Evolutionary conservation across 2,329 filamentous ascomycete species (phyloP), one percentile per base, ranked within the genome.

Genomic region (Neonectria punicea): DNA sequence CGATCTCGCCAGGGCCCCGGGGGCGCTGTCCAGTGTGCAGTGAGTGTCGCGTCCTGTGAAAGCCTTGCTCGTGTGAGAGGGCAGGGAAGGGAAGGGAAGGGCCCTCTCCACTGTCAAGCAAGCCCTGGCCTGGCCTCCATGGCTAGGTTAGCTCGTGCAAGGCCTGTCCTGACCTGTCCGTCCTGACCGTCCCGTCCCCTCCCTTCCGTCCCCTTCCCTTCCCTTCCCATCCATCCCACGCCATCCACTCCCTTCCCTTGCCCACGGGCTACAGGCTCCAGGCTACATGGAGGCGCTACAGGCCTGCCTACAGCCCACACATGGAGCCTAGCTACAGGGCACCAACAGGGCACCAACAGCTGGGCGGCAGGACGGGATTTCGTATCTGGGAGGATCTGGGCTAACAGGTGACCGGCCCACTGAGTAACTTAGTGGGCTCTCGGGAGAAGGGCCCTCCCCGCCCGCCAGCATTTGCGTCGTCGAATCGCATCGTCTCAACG

Each of bases 351-450:
- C 36, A 39, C 16, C 59, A 51, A 28, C 53, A 44, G 30, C 44
- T 53, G 54, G 43, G 62, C 50, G 58, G 30, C 64, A 64, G 63
- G 62, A 59, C 53, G 61, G 58, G 65, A 66, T 67, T 70, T 71
- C 58, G 69, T 69, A 67, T 71, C 68, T 70, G 70, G 71, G 71
- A 70, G 71, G 66, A 73, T 73, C 70, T 71, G 67, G 65, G 54
- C 67, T 65, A 73, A 70, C 71, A 72, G 70, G 68, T 74, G 70
- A 74, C 72, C 70, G 67, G 66, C 58, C 69, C 63, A 71, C 68
- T 47, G 36, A 63, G 67, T 73, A 25, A 25, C 25, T 25, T 25
- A 68, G 71, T 66, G 58, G 64, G 34, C 55, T 63, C 59, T 70
- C 62, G 67, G 69, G 65, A 71, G 68, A 62, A 71, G 53, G 63